phyloP scores from a whole-genome alignment of 768 basidiomycete species.

The Glaciozyma antarctica region DNA sequence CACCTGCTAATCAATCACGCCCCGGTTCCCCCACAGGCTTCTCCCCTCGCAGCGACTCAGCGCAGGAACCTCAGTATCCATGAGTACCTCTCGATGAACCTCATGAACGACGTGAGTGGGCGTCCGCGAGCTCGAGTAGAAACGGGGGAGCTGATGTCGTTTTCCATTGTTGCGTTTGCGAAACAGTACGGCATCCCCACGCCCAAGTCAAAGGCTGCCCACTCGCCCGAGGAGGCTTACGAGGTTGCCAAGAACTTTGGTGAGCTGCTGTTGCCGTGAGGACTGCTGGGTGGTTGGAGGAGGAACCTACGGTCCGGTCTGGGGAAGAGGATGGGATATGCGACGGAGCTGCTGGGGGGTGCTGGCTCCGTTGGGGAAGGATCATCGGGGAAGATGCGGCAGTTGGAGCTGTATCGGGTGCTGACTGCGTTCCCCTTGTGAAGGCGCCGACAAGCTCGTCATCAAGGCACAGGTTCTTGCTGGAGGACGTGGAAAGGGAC shows the following conservation, averaged over 20 bases:
- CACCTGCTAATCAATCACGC: background rate
- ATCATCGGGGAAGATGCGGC: too few relatives aligned
- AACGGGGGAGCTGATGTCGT: background rate
- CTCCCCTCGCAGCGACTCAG: conserved; percentile 12
- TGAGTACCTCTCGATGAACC: conserved; percentile 91
- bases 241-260: conserved; percentile 82
- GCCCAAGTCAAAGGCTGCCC: conserved; percentile 79
- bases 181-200: conserved; percentile 86
- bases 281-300: background rate
- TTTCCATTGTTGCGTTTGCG: background rate
- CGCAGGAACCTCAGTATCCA: conserved; percentile 60
- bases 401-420: background rate
- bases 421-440: background rate
- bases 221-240: conserved; percentile 78
- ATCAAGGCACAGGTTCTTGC: conserved; percentile 99
- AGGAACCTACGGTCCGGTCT: background rate
- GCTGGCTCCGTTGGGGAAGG: background rate
- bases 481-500: conserved; percentile 95
- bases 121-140: background rate
- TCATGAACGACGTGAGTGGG: conserved; percentile 78
- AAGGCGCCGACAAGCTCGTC: conserved; percentile 70
- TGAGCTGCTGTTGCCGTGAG: conserved; percentile 38
- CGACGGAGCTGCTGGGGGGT: background rate
- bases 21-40: background rate
- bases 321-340: background rate